These are phyloP conservation scores for Amoebophrya sp. DNA, from an alignment of 169 alveolate species.

Conservation along the genomic window DNA sequence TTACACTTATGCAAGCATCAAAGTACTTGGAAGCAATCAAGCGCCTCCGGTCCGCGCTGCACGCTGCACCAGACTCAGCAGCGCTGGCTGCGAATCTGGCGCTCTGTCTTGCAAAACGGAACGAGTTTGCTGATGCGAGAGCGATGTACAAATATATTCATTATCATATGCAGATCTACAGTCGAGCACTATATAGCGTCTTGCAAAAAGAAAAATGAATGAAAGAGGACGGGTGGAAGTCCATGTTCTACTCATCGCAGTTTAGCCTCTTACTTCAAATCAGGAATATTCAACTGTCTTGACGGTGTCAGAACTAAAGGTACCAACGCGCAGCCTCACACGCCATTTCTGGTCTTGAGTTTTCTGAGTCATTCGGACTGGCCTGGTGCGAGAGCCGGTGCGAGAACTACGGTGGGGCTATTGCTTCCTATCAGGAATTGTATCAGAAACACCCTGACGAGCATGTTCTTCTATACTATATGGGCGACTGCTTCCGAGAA, in stretches of 20 bases:
- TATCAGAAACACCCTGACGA: background rate
- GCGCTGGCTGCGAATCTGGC: background rate
- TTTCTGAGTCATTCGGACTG: background rate
- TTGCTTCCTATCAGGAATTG: background rate
- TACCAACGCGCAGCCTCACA: background rate
- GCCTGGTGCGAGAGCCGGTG: background rate
- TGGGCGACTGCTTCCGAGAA: background rate
- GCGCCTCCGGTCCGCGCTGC: background rate
- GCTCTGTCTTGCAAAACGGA: slow-evolving; percentile 1
- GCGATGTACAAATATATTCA: too few species aligned
- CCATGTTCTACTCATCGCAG: too few species aligned
- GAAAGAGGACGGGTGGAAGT: too few species aligned
- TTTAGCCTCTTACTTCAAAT: too few species aligned
- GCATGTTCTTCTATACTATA: background rate
- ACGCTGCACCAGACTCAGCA: background rate
- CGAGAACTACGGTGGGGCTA: background rate
- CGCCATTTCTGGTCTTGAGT: background rate
- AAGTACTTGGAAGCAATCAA: background rate
- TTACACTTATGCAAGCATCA: background rate
- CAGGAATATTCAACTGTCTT: too few species aligned
- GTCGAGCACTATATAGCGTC: too few species aligned
- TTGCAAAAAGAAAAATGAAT: too few species aligned
- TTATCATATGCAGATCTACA: too few species aligned
- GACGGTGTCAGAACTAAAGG: too few species aligned
- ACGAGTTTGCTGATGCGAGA: background rate